Base-by-base conservation (phyloP, 805 yeast species). In the Komagataella kurtzmanii region DNA sequence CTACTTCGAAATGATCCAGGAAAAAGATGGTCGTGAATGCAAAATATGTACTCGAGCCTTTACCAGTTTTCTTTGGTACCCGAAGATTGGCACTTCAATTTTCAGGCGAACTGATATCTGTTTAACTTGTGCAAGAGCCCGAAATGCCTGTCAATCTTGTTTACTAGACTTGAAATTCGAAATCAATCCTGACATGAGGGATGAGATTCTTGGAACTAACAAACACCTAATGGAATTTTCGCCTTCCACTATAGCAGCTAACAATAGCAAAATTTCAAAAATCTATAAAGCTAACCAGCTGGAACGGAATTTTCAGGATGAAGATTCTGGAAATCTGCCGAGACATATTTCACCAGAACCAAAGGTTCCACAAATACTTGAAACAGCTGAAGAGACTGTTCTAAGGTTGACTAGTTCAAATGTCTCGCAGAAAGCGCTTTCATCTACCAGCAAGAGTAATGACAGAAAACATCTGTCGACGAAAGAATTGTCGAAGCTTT, bases 71-170 rank as follows among this genome's bases (percentile, higher is more conserved):
- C 75, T 84, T 52, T 88, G 96, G 96, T 72, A 75, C 53, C 67
- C 66, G 45, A 67, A 65, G 52, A 69, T 64, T 46, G 72, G 69
- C 5, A 71, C 70, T 17, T 30, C 40, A 30, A 66, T 69, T 48
- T 67, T 79, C 54, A 73, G 75, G 53, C 80, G 77, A 57, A 88
- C 96, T 2, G 65, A 79, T 1, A 78, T 91, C 17, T 91, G 99
- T 66, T 62, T 69, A 43, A 80, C 90, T 0, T 91, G 99, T 69
- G 81, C 97, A 0, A 70, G 81, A 46, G 79, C 83, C 47, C 75
- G 83, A 54, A 84, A 87, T 66, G 84, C 95, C 58, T 91, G 99
- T 62, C 98, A 93, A 64, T 69, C 81, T 21, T 91, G 99, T 64
- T 76, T 88, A 79, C 64, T 85, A 40, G 98, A 91, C 67, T 68